These are phyloP conservation scores for Deakozyma indianensis DNA, from an alignment of 805 yeast genomes.

Conservation along the genomic window DNA sequence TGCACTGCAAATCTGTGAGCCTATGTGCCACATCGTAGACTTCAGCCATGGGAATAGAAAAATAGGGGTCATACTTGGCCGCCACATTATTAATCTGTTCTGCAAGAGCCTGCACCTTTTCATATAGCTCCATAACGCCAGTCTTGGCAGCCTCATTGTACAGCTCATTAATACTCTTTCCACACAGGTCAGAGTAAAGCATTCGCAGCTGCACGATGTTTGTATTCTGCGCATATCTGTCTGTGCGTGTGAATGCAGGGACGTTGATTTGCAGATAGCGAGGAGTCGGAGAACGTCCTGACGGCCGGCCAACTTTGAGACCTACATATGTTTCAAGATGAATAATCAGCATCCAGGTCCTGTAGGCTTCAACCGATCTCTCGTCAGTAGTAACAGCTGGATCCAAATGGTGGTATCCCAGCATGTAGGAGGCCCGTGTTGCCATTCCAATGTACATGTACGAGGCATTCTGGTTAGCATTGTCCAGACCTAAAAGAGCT, in stretches of 20 bases:
- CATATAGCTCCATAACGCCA: neutral
- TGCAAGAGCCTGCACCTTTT: neutral
- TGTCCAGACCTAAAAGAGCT: neutral
- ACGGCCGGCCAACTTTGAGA: neutral
- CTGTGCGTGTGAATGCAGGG: neutral
- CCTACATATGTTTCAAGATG: slow-evolving; percentile 1
- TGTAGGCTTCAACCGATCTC: neutral
- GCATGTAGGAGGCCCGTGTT: neutral
- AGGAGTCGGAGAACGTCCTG: neutral
- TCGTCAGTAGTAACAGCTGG: neutral
- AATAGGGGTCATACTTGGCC: neutral
- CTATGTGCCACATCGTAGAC: neutral
- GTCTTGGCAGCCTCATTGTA: slow-evolving; percentile 1
- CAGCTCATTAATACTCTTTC: slow-evolving; percentile 1
- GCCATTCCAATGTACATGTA: slow-evolving; percentile 1
- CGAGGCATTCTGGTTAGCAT: slow-evolving; percentile 1
- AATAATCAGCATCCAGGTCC: neutral
- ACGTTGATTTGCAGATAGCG: neutral
- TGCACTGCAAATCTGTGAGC: slow-evolving; percentile 1
- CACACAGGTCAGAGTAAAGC: neutral
- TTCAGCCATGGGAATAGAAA: neutral
- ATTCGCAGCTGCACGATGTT: neutral
- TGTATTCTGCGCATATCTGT: neutral
- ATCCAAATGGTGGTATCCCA: neutral
- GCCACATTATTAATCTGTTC: neutral